These are phyloP conservation scores for Cynanchum wilfordii DNA, from an alignment of 257 asterid species.

Conservation along the genomic window DNA sequence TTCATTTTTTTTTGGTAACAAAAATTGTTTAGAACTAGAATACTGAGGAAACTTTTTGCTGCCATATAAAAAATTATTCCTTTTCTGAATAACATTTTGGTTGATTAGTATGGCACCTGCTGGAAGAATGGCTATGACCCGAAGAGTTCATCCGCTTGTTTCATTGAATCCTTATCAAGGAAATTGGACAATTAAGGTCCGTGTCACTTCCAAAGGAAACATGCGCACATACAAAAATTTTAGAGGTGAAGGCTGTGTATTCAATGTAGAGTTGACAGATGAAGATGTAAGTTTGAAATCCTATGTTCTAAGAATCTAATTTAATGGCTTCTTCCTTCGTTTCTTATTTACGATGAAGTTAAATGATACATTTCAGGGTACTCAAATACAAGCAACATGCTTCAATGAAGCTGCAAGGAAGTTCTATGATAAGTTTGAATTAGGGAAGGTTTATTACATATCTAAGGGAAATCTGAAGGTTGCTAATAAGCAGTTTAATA, in stretches of 20 bases:
- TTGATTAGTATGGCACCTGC: conserved; percentile 67
- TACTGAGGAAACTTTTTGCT: not conserved
- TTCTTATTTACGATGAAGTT: not conserved
- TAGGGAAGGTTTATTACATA: conserved; percentile 92
- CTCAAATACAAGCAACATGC: conserved; percentile 99
- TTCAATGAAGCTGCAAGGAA: conserved; percentile 88
- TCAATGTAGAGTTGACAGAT: conserved; percentile 92
- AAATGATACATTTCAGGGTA: conserved; percentile 50
- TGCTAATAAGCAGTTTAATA: conserved; percentile 88
- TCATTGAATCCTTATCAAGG: conserved; percentile 94
- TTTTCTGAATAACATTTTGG: not conserved
- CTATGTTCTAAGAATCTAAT: not conserved
- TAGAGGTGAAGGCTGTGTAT: conserved; percentile 94
- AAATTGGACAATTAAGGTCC: conserved; percentile 81
- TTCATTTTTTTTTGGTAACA: not conserved
- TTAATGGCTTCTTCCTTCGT: not conserved
- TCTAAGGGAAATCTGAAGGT: conserved; percentile 76
- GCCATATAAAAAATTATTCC: not conserved
- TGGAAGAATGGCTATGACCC: conserved; percentile 80
- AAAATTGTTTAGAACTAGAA: not conserved
- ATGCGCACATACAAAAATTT: conserved; percentile 74
- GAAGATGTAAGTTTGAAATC: conserved; percentile 63
- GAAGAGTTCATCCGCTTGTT: conserved; percentile 80
- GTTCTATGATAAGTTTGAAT: conserved; percentile 74
- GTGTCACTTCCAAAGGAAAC: conserved; percentile 76